Evolutionary conservation across 129 eudicot species (phyloP), one percentile per base, ranked within the genome.

Genomic region (Lactuca sativa): DNA sequence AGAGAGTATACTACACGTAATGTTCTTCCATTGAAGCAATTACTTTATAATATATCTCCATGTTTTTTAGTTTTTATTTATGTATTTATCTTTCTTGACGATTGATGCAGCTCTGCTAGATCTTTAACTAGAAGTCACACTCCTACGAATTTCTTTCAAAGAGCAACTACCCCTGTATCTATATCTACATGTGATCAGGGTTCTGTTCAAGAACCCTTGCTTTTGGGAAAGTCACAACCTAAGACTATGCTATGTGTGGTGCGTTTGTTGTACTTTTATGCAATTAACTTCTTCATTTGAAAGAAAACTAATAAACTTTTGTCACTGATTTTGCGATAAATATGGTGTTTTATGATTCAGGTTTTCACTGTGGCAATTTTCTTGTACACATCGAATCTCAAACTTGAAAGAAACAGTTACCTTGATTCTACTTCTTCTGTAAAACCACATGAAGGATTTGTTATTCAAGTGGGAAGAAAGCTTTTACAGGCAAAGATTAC

Each of bases 21-120:
- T 13, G 67, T 78, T 77, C 49, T 49, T 73, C 32, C 17, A 2
- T 65, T 66, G 15, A 40, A 54, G 43, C 31, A 9, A 52, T 59
- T 53, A 34, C 1, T 47, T 47, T 2, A 40, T 40, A 25, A 25
- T 25, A 25, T 31, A 12, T 54, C 12, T 14, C 59, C 53, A 34
- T 40, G 44, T 1, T 47, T 47, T 59, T 66, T 43, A 25, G 30
- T 25, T 25, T 32, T 67, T 47, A 4, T 62, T 38, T 41, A 2
- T 43, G 4, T 58, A 59, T 25, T 41, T 56, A 18, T 66, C n/a
- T 34, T 58, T 48, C 38, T n/a, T 68, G 74, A 11, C 34, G 74
- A 84, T n/a, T 68, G 74, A n/a, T 47, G 74, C 86, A 90, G 97
- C 78, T 90, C 97, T 75, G 97, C 97, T 38, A 84, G 97, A 85